Base-by-base conservation (phyloP, 1,284 basidiomycete genomes). In the Ceratobasidium theobromae region DNA sequence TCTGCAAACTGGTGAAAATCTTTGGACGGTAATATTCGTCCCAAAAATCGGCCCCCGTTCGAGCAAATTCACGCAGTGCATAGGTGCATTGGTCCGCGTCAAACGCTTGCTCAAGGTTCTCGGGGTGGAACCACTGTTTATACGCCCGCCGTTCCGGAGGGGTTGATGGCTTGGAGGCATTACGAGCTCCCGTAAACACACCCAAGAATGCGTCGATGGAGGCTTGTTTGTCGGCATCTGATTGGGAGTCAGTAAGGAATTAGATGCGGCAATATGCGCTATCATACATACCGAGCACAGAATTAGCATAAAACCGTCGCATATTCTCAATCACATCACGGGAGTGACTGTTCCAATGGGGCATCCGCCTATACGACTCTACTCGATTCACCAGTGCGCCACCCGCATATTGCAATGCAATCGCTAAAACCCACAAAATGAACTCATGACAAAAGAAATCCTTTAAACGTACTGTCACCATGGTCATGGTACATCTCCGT, bases 401-500 rank as follows among this genome's bases (percentile, higher is more conserved):
- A 1, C 95, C 95, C 0, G 94, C 97, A 74, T 98, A 98, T 75
- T 99, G 97, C 72, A 98, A 81, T 0, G 97, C 96, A 67, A 99
- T 87, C 1, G 95, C 91, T 95, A 49, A 4, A 35, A 60, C 3
- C 25, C n/a, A 5, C 9, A 6, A 45, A 14, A 14, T 45, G 18
- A 27, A 23, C 8, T 18, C 3, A 3, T 16, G 18, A 55, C 14
- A 12, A n/a, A n/a, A n/a, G n/a, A n/a, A n/a, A n/a, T 32, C 28
- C 21, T 23, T 9, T 18, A 30, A 33, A 77, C 87, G 72, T 72
- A 92, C 92, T 95, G 72, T 97, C 94, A 1, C 94, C 93, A 72
- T 95, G 93, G 75, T 97, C 93, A 75, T 98, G 95, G 76, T 98
- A 99, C 95, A 99, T 98, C 77, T 98, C 95, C 0, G 95, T 99